Percentiles rank a stretch among this genome's conserved stretches.
Evolutionary conservation across 331 rosid species (phyloP).

Genomic region (Stylosanthes scabra): DNA sequence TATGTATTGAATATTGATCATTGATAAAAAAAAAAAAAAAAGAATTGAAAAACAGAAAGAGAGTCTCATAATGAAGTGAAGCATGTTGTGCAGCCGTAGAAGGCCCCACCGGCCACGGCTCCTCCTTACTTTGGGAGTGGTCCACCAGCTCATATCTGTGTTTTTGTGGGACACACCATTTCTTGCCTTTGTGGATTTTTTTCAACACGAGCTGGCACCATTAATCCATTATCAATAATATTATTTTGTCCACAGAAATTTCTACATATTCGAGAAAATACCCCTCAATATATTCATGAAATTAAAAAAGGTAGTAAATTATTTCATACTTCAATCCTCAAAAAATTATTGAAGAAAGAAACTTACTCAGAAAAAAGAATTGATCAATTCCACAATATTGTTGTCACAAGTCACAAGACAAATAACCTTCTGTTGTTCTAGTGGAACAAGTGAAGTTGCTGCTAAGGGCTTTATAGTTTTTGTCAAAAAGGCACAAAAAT

Average conservation of each 20-base stretch:
- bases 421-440: neutral
- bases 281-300: too few relatives aligned
- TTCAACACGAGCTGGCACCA: conserved; percentile 56
- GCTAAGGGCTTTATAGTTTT: conserved; percentile 7
- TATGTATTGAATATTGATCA: too few relatives aligned
- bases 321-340: neutral
- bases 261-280: neutral
- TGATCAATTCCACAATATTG: conserved; percentile 18
- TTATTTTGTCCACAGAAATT: conserved; percentile 32
- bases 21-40: too few relatives aligned
- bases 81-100: conserved; percentile 56
- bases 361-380: neutral
- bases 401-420: too few relatives aligned
- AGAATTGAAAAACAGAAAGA: too few relatives aligned
- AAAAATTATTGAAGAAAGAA: neutral
- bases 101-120: conserved; percentile 51
- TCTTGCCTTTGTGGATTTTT: conserved; percentile 35
- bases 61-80: conserved; percentile 53
- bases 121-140: conserved; percentile 61
- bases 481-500: conserved; percentile 19
- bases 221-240: conserved; percentile 22
- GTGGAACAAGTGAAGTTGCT: conserved; percentile 13
- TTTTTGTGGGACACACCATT: conserved; percentile 55
- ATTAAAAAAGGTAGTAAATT: too few relatives aligned
- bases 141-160: conserved; percentile 62